Conservation (phyloP, 768 basidiomycete genomes). For the Boletus vinaceobasis region DNA sequence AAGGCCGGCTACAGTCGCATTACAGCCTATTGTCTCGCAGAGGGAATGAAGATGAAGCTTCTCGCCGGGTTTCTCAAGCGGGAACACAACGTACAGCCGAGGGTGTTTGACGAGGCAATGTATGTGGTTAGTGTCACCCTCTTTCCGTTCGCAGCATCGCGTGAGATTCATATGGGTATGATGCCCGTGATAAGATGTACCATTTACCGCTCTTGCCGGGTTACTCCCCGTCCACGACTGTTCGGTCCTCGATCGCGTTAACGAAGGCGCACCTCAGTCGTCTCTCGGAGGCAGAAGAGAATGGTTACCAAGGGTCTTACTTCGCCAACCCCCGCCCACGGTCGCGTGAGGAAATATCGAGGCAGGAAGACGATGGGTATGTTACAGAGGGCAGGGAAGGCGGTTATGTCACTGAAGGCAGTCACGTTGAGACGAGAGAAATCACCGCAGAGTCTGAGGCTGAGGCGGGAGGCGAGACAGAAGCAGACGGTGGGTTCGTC, state of each 20-base stretch:
- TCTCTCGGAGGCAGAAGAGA: conserved; percentile 85
- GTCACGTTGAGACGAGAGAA: conserved; percentile 10
- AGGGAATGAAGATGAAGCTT: conserved; percentile 80
- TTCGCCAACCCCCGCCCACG: conserved; percentile 41
- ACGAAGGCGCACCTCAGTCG: conserved; percentile 59
- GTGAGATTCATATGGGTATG: background rate
- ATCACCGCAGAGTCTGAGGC: conserved; percentile 8
- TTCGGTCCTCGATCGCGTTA: conserved; percentile 76
- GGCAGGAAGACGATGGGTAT: conserved; percentile 20
- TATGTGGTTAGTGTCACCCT: conserved; percentile 66
- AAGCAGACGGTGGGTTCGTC: conserved; percentile 10
- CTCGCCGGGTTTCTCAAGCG: conserved; percentile 84
- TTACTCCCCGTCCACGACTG: conserved; percentile 77
- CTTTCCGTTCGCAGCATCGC: background rate
- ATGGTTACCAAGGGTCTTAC: conserved; percentile 85
- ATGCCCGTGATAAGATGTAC: conserved; percentile 60
- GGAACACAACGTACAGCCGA: conserved; percentile 85
- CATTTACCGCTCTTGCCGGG: conserved; percentile 89
- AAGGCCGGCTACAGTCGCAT: conserved; percentile 76
- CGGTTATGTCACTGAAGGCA: conserved; percentile 58
- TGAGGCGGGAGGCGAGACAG: conserved; percentile 5
- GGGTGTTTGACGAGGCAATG: conserved; percentile 90
- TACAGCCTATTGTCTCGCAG: conserved; percentile 88
- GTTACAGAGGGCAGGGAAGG: conserved; percentile 35
- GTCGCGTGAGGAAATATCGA: conserved; percentile 16